Conservation (phyloP, 441 rosid species). For the Populus hybrid region DNA sequence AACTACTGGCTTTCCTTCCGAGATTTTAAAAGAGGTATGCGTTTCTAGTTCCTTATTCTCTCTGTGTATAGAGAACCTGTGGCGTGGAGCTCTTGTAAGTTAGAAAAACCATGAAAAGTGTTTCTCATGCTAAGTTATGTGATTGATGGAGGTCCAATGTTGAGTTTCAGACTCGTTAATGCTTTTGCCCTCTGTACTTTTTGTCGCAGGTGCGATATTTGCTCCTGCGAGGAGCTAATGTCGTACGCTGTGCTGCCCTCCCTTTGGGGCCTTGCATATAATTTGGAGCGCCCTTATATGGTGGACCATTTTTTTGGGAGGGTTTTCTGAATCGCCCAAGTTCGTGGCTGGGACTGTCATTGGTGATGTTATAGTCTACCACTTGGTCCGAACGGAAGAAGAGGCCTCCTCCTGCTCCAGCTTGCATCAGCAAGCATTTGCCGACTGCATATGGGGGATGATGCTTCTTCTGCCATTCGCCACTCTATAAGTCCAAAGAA, state of each 20-base stretch:
- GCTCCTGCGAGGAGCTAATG: conserved; percentile 99
- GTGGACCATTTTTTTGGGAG: conserved; percentile 69
- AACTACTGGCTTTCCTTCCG: conserved; percentile 80
- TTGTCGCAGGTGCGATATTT: conserved; percentile 99
- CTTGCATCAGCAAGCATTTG: conserved; percentile 84
- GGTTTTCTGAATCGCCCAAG: conserved; percentile 69
- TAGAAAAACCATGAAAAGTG: neutral
- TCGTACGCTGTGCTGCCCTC: conserved; percentile 98
- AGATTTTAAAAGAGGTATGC: conserved; percentile 54
- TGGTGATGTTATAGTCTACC: conserved; percentile 86
- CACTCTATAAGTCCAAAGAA: conserved; percentile 42
- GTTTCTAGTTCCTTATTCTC: conserved; percentile 6
- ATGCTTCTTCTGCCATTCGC: conserved; percentile 90
- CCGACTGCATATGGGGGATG: conserved; percentile 88
- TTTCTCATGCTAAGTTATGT: conserved; percentile 14
- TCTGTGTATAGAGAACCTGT: neutral
- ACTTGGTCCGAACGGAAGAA: conserved; percentile 82
- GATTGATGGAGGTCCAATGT: conserved; percentile 15
- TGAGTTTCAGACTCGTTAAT: conserved; percentile 31
- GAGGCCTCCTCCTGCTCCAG: conserved; percentile 93
- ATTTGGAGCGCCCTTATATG: conserved; percentile 76
- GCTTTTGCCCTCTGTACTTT: conserved; percentile 57
- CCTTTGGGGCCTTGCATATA: conserved; percentile 63
- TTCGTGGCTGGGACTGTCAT: conserved; percentile 74
- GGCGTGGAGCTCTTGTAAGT: conserved; percentile 12